Conservation (phyloP, 352 stramenopile species). For the Phytopythium sindhum region DNA sequence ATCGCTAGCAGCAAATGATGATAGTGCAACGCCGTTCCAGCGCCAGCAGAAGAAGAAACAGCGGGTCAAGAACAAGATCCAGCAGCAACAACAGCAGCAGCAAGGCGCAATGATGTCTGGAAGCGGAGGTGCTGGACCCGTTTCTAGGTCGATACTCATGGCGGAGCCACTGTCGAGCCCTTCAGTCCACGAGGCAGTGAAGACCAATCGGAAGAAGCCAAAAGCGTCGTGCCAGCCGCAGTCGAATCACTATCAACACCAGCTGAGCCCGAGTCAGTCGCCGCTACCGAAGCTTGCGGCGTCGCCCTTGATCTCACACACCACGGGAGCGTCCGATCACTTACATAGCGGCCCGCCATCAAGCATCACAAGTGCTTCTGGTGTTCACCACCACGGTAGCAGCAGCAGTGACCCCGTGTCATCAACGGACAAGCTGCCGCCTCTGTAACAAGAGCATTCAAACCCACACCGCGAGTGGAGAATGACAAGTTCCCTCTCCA, state of each 20-base stretch:
- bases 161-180: slow-evolving; percentile 20
- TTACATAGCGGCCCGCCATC: not conserved
- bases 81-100: slow-evolving; percentile 32
- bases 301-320: slow-evolving; percentile 32
- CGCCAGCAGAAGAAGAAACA: slow-evolving; percentile 45
- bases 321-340: slow-evolving; percentile 12
- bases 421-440: slow-evolving; percentile 43
- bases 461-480: not conserved
- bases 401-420: slow-evolving; percentile 15
- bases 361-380: not conserved
- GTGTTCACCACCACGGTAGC: slow-evolving; percentile 3
- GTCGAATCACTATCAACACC: slow-evolving; percentile 13
- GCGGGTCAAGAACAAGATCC: slow-evolving; percentile 34
- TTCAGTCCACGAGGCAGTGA: slow-evolving; percentile 16
- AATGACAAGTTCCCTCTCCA: not conserved
- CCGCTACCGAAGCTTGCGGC: slow-evolving; percentile 46
- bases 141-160: slow-evolving; percentile 55
- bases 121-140: slow-evolving; percentile 5
- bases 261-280: slow-evolving; percentile 20
- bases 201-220: slow-evolving; percentile 34
- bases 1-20: slow-evolving; percentile 3
- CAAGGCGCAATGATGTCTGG: slow-evolving; percentile 1
- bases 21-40: slow-evolving; percentile 40
- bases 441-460: slow-evolving; percentile 23
- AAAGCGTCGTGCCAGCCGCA: slow-evolving; percentile 14